Evolutionary conservation across 2,329 filamentous ascomycete species (phyloP), one percentile per base, ranked within the genome.

Genomic region (Microthyrium microscopicum): DNA sequence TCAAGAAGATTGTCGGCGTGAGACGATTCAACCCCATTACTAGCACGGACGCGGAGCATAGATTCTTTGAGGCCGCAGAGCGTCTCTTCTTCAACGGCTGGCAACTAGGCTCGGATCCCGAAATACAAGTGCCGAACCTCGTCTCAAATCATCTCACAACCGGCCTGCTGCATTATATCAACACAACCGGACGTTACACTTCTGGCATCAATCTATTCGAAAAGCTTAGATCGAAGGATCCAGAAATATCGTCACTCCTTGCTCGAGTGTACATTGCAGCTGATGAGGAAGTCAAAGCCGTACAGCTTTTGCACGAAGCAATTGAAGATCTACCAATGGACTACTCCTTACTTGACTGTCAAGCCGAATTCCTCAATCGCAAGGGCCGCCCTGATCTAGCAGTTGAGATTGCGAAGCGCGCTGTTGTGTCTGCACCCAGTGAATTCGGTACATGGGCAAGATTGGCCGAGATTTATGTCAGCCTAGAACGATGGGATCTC

Each of bases 141-240:
- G 89, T 95, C 36, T 91, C 83, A 12, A 98, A 98, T 51, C 85
- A 95, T 53, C 66, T 98, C 25, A 92, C 87, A 2, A 76, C 82
- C n/a, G 89, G 91, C 3, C 70, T 98, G 5, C 64, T 98, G 20
- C 82, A 81, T 55, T 98, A 98, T 53, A 91, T 98, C 45, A 74
- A 85, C 46, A 98, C 89, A 0, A 95, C 87, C 1, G 91, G 89
- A 13, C 76, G 89, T 39, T 94, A 89, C 47, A 72, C 85, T 6
- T 95, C 89, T 0, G 89, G 85, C 11, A 93, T 98, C 55, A 98
- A 98, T 44, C 67, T 98, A 1, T 98, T 98, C 46, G 84, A 95
- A 56, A 98, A 98, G 57, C 69, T 98, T 31, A 77, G 87, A 28
- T 76, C 75, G 8, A 78, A 84, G 40, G 92, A 94, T 48, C 73